phyloP scores from a whole-genome alignment of 2,329 filamentous ascomycete genomes.

The Claviceps capensis region DNA sequence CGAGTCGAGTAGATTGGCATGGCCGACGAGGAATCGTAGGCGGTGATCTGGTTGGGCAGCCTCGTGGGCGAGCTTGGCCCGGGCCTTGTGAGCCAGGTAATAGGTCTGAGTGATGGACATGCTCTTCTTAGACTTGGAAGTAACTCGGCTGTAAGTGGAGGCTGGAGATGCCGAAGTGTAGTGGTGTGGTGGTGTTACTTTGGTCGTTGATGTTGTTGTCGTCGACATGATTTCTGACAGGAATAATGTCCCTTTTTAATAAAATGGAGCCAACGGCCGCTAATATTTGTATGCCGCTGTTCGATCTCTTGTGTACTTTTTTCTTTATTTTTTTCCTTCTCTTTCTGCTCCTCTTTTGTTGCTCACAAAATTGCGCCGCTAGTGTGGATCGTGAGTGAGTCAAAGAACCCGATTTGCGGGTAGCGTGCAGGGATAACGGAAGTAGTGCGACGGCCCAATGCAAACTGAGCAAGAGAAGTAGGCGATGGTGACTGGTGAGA shows the following conservation, averaged over 20 bases:
- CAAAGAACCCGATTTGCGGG: background rate
- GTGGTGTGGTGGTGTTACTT: slow-evolving; percentile 14
- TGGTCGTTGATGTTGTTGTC: slow-evolving; percentile 12
- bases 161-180: slow-evolving; percentile 9
- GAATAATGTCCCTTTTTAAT: too few relatives aligned
- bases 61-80: slow-evolving; percentile 88
- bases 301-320: background rate
- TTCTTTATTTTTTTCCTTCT: slow-evolving; percentile 2
- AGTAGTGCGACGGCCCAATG: background rate
- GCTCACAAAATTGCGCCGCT: background rate
- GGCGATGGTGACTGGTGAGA: too few relatives aligned
- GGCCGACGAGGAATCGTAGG: slow-evolving; percentile 86
- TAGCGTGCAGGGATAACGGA: background rate
- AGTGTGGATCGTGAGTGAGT: slow-evolving; percentile 10
- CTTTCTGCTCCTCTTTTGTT: slow-evolving; percentile 12
- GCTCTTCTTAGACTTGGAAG: slow-evolving; percentile 48
- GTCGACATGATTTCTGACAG: too few relatives aligned
- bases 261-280: too few relatives aligned
- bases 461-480: too few relatives aligned
- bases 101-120: slow-evolving; percentile 99
- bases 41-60: slow-evolving; percentile 86
- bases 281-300: too few relatives aligned
- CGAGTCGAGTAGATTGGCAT: slow-evolving; percentile 94
- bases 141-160: slow-evolving; percentile 16
- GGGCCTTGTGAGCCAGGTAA: slow-evolving; percentile 92